Evolutionary conservation across 129 eudicot genomes (phyloP).

Genomic region (Oenanthe sinensis): DNA sequence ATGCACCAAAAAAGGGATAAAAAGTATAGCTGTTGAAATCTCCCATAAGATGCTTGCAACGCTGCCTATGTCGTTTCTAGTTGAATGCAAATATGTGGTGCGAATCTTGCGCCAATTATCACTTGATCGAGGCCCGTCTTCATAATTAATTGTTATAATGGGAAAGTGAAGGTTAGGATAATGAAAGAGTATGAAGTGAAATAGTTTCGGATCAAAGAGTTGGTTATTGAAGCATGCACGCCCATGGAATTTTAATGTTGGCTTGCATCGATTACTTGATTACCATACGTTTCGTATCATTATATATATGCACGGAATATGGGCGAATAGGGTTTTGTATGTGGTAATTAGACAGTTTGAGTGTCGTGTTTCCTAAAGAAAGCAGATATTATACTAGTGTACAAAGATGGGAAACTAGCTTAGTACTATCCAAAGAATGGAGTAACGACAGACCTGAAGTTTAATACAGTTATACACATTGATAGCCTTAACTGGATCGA

Average conservation of each 20-base stretch:
- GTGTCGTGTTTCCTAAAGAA: background rate
- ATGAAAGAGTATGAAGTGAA: background rate
- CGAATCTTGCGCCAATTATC: background rate
- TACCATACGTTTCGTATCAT: no score
- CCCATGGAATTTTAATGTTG: background rate
- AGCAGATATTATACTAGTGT: background rate
- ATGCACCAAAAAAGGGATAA: background rate
- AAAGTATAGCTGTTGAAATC: background rate
- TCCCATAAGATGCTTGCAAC: background rate
- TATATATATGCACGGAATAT: no score
- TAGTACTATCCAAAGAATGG: no score
- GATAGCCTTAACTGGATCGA: background rate
- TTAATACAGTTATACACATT: no score
- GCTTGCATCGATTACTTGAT: background rate
- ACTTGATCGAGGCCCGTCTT: background rate
- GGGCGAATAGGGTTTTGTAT: no score
- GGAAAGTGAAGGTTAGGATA: background rate
- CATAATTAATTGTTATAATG: background rate
- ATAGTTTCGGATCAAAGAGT: background rate
- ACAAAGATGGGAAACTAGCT: conserved; percentile 6
- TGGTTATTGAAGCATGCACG: background rate
- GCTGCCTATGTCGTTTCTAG: background rate
- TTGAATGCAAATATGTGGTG: no score
- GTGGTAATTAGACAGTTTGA: background rate
- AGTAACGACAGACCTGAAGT: no score